These are phyloP conservation scores for Willaertia magna DNA, from an alignment of 208 protist species.

Conservation along the genomic window DNA sequence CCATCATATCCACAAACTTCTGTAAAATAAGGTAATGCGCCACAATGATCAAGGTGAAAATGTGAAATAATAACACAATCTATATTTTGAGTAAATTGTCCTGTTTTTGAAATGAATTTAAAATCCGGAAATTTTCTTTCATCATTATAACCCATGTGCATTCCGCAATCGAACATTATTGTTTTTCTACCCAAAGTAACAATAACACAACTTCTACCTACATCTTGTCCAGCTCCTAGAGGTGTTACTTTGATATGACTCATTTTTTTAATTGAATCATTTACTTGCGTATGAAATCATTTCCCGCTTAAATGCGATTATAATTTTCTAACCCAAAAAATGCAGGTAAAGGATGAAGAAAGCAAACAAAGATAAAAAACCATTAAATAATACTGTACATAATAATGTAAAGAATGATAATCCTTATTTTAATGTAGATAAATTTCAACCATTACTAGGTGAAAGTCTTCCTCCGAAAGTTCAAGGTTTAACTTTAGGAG, in stretches of 20 bases:
- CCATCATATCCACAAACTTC: conserved; percentile 55
- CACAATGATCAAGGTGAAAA: conserved; percentile 79
- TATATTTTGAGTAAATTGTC: conserved; percentile 25
- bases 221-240: conserved; percentile 54
- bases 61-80: conserved; percentile 62
- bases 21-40: conserved; percentile 66
- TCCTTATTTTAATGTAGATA: not conserved
- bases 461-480: not conserved
- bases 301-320: no score
- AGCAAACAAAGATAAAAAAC: no score
- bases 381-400: no score
- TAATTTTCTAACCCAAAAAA: no score
- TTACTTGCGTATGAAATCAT: no score
- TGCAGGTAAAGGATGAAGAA: no score
- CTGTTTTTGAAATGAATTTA: conserved; percentile 36
- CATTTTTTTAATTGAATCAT: no score
- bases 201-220: conserved; percentile 57
- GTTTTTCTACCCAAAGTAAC: conserved; percentile 58
- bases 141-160: conserved; percentile 75
- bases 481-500: not conserved
- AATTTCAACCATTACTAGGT: not conserved
- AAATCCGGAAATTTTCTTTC: conserved; percentile 71
- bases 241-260: conserved; percentile 21
- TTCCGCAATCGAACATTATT: conserved; percentile 80
- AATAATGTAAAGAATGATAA: no score